A percentile compares a stretch with the other conserved stretches of the same genome.
phyloP scores from a whole-genome alignment of 2,329 filamentous ascomycete genomes.

The Fusarium chlamydosporum region DNA sequence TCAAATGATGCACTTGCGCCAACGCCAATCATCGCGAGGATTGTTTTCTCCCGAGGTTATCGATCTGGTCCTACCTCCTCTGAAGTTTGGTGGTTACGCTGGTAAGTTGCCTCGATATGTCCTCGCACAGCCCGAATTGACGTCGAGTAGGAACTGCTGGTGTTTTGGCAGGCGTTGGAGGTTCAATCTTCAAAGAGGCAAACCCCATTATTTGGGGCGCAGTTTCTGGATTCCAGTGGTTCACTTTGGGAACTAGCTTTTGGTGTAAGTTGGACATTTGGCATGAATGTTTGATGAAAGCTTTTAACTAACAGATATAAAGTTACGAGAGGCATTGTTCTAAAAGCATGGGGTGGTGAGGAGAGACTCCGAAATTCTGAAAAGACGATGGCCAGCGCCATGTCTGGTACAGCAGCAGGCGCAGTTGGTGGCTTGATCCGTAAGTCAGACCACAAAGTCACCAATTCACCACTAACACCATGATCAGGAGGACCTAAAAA shows the following conservation, averaged over 20 bases:
- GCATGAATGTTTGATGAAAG: background rate
- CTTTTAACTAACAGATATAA: constrained; percentile 26
- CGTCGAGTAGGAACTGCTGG: constrained; percentile 68
- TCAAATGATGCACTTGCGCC: constrained; percentile 42
- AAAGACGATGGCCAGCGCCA: constrained; percentile 74
- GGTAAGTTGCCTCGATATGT: constrained; percentile 59
- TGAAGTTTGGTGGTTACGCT: constrained; percentile 71
- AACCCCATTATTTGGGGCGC: constrained; percentile 79
- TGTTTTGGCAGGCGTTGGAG: constrained; percentile 74
- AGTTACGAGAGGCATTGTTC: constrained; percentile 65
- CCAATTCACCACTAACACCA: constrained; percentile 34
- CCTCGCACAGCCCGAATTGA: constrained; percentile 35
- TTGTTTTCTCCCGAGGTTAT: constrained; percentile 61
- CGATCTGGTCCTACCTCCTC: constrained; percentile 64
- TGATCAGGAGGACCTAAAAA: constrained; percentile 65
- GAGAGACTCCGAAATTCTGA: constrained; percentile 70
- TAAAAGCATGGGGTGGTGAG: constrained; percentile 65
- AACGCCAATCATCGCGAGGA: constrained; percentile 52
- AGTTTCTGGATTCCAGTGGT: constrained; percentile 84
- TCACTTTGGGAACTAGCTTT: constrained; percentile 80
- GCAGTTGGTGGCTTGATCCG: constrained; percentile 70
- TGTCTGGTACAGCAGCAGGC: constrained; percentile 79
- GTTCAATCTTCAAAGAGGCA: constrained; percentile 78
- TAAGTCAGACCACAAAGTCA: constrained; percentile 54
- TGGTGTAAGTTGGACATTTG: constrained; percentile 69